Evolutionary conservation across 345 rosid species (phyloP), one percentile per base, ranked within the genome.

Genomic region (Erodium maritimum): DNA sequence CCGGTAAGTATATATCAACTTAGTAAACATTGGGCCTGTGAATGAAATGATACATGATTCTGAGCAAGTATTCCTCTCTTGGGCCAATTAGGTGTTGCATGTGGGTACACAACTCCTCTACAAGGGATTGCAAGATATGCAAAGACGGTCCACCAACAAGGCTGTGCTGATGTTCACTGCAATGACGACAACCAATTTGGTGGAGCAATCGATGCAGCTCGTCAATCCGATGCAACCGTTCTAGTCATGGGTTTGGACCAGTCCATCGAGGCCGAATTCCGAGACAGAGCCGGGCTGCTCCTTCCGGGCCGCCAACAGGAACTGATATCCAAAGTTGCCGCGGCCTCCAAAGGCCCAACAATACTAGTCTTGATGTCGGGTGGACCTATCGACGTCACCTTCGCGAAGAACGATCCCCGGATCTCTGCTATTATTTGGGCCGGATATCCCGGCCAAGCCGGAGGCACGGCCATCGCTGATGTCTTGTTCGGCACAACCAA

Each of bases 381-480:
- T 9, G 96, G 99, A 5, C 95, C 99, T 0, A 53, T 93, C 13
- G 99, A 93, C 58, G 74, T 93, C 23, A 57, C 96, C 0, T 86
- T 93, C 48, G 99, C 99, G 7, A 93, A 93, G 62, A 60, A 83
- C n/a, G 72, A 89, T 52, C 85, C 82, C n/a, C 78, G 84, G 52
- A 50, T 93, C 2, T 67, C 86, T 21, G 88, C 95, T 54, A 87
- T 93, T 56, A 34, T 93, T 19, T 93, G 99, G 99, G 96, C 82
- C n/a, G 99, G 99, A 54, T 93, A 93, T 71, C 99, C 99, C 1
- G 99, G 99, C 56, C 94, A 93, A 69, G 94, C 85, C 3, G 99
- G 99, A 19, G 99, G 96, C 10, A 62, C 81, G 53, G 99, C 95
- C 29, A 82, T 91, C 16, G 98, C 85, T 5, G 86, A 91, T 19